Evolutionary conservation across 148 eudicot genomes (phyloP).

Genomic region (Rhododendron vialii): DNA sequence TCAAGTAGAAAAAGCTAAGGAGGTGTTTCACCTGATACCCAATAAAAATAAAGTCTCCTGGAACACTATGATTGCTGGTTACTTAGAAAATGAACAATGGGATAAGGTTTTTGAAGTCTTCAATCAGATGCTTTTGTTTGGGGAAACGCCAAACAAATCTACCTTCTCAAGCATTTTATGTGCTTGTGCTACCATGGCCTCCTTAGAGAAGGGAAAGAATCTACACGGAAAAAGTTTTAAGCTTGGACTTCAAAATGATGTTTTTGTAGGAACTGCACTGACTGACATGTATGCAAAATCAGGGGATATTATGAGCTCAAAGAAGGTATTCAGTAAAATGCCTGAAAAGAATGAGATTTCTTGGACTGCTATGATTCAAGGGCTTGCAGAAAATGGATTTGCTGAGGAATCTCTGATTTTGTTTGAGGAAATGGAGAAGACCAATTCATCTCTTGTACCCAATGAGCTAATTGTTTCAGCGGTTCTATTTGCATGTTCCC

Average conservation of each 20-base stretch:
- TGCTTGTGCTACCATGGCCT: conserved; percentile 43
- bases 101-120: conserved; percentile 29
- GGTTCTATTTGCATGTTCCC: conserved; percentile 46
- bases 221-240: conserved; percentile 37
- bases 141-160: conserved; percentile 30
- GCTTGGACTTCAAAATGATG: conserved; percentile 33
- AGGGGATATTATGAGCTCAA: conserved; percentile 36
- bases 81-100: conserved; percentile 29
- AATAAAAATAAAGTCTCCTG: conserved; percentile 39
- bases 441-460: conserved; percentile 12
- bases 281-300: conserved; percentile 45
- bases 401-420: conserved; percentile 32
- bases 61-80: conserved; percentile 46
- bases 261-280: conserved; percentile 40
- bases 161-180: conserved; percentile 34
- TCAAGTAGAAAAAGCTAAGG: conserved; percentile 28
- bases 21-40: conserved; percentile 38
- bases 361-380: conserved; percentile 56
- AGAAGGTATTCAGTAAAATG: conserved; percentile 25
- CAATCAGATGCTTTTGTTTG: conserved; percentile 30
- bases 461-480: conserved; percentile 42
- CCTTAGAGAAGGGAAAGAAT: conserved; percentile 38
- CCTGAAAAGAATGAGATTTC: conserved; percentile 32
- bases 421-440: conserved; percentile 38
- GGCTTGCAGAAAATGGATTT: conserved; percentile 50